Base-by-base conservation (phyloP, 257 asterid species). In the Ophiorrhiza pumila region DNA sequence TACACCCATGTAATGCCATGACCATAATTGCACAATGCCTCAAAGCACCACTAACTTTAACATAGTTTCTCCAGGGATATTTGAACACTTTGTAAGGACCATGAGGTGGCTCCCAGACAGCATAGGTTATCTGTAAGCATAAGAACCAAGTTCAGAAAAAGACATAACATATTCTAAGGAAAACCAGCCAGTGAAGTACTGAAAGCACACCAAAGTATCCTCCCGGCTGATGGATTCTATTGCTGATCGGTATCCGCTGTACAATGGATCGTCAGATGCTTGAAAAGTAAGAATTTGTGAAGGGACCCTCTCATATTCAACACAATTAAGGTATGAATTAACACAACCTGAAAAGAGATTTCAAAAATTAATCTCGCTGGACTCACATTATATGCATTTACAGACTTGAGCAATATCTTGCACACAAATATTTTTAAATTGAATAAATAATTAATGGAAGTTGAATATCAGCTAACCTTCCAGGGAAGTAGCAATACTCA, bases 1-100 rank as follows among this genome's bases (percentile, higher is more conserved):
- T 79, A 85, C 94, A 87, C 35, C 96, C 97, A 73, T 91, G 96
- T 71, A 91, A 85, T 41, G 97, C 96, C 97, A 91, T 91, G 57
- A 91, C 94, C 73, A 79, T 83, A 72, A 87, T 87, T 23, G 97
- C 85, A 45, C 97, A 91, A 72, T 87, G 91, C 84, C 96, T 86
- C 49, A 87, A 79, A 29, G 96, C 87, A 60, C 78, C 83, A 35
- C 97, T 87, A 22, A 83, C 80, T 80, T 83, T 85, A 39, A 91
- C 89, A 76, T 83, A 89, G 68, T 77, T 78, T 65, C 23, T 83
- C 96, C 96, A 87, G 0, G 94, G 94, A 69, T 84, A 83, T 8
- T 66, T 75, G 68, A 85, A 78, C 72, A 46, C 83, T 72, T 79
- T 89, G 77, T 83, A 91, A 71, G 85, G 90, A 59, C 96, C 96